Percentiles rank a stretch among this genome's conserved stretches.
Evolutionary conservation across 2,329 filamentous ascomycete species (phyloP).

Genomic region (Colletotrichum cordylinicola): DNA sequence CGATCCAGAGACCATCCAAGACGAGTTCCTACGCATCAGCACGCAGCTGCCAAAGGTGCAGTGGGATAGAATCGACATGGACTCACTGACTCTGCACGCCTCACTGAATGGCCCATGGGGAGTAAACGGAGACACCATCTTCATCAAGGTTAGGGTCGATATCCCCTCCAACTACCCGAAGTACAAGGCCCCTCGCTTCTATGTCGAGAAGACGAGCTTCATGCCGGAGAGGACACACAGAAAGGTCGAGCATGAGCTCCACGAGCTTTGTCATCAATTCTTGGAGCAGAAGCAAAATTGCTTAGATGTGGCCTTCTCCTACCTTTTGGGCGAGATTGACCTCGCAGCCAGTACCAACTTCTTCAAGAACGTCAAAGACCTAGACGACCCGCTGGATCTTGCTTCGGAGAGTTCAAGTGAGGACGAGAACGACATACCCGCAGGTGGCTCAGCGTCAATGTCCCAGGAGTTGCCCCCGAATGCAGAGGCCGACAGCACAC

Average conservation of each 20-base stretch:
- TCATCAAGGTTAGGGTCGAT: conserved; percentile 66
- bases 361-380: conserved; percentile 69
- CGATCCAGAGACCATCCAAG: conserved; percentile 66
- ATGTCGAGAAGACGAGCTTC: conserved; percentile 66
- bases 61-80: conserved; percentile 70
- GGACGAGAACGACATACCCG: conserved; percentile 67
- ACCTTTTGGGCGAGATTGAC: conserved; percentile 68
- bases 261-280: conserved; percentile 61
- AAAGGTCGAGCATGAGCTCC: conserved; percentile 59
- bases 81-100: conserved; percentile 62
- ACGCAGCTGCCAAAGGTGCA: conserved; percentile 67
- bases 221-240: conserved; percentile 62
- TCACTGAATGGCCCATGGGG: conserved; percentile 72
- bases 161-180: conserved; percentile 67
- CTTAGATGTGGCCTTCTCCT: conserved; percentile 66
- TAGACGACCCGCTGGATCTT: conserved; percentile 62
- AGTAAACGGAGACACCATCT: conserved; percentile 59
- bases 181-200: conserved; percentile 61
- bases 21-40: conserved; percentile 68
- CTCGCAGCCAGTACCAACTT: conserved; percentile 65
- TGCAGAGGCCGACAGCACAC: conserved; percentile 57
- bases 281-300: conserved; percentile 65
- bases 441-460: conserved; percentile 62
- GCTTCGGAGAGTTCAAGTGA: conserved; percentile 85
- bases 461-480: conserved; percentile 66